Conservation (phyloP, 805 yeast genomes). For the Brettanomyces naardenensis region DNA sequence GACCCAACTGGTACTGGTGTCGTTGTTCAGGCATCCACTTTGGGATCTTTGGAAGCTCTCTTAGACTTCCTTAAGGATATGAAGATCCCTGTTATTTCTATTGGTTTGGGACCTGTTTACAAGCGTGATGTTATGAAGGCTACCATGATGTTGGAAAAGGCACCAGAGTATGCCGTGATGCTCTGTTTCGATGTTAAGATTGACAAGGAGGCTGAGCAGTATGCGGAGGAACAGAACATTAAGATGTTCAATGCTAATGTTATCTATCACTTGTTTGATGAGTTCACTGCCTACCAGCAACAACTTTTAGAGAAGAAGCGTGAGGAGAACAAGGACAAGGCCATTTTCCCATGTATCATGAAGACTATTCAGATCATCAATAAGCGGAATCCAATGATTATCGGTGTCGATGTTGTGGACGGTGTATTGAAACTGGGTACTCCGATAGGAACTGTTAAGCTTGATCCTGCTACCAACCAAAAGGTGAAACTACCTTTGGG, state of each 20-base stretch:
- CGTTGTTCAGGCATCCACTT: slow-evolving; percentile 95
- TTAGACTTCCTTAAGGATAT: slow-evolving; percentile 94
- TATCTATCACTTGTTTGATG: slow-evolving; percentile 93
- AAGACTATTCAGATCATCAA: slow-evolving; percentile 93
- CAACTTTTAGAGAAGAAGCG: slow-evolving; percentile 85
- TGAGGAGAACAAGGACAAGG: slow-evolving; percentile 78
- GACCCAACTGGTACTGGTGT: slow-evolving; percentile 96
- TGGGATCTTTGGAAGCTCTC: slow-evolving; percentile 96
- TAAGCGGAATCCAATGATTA: slow-evolving; percentile 98
- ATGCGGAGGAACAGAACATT: slow-evolving; percentile 88
- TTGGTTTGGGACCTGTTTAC: slow-evolving; percentile 95
- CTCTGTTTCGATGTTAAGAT: slow-evolving; percentile 95
- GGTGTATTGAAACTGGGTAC: slow-evolving; percentile 89
- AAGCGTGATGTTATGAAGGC: slow-evolving; percentile 99
- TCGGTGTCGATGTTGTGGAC: slow-evolving; percentile 95
- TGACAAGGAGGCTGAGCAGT: slow-evolving; percentile 97
- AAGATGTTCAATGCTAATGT: slow-evolving; percentile 93
- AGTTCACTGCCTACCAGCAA: slow-evolving; percentile 86
- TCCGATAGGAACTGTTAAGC: slow-evolving; percentile 89
- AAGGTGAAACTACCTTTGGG: slow-evolving; percentile 70
- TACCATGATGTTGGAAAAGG: slow-evolving; percentile 92
- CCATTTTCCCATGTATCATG: slow-evolving; percentile 91
- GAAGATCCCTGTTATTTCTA: slow-evolving; percentile 99
- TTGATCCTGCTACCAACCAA: slow-evolving; percentile 78
- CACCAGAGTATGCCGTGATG: slow-evolving; percentile 95